A percentile compares a stretch with the other conserved stretches of the same genome.
These are phyloP conservation scores for Fusarium nodosum DNA, from an alignment of 2,329 filamentous ascomycete species.

Conservation along the genomic window DNA sequence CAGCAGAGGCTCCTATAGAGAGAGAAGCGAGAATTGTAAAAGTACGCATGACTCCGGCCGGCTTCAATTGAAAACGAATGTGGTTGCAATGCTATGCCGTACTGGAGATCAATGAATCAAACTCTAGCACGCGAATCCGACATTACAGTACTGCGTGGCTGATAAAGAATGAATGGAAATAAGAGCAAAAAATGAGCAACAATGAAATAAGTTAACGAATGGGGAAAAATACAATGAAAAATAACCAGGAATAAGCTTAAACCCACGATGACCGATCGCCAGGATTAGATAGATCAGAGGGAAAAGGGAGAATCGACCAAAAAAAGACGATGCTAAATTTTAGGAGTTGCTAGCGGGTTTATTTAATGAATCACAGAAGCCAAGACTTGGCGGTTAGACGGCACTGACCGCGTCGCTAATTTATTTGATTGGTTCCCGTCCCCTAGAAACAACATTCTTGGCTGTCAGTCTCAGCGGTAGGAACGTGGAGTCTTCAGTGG, in stretches of 20 bases:
- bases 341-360: not conserved
- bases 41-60: slow-evolving; percentile 32
- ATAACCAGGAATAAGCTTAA: slow-evolving; percentile 12
- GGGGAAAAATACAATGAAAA: no score
- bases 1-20: slow-evolving; percentile 44
- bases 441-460: not conserved
- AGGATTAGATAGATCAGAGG: not conserved
- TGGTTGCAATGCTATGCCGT: not conserved
- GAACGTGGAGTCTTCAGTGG: not conserved
- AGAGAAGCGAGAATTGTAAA: slow-evolving; percentile 39
- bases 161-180: not conserved
- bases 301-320: not conserved
- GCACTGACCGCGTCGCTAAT: not conserved
- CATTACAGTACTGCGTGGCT: not conserved
- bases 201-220: not conserved
- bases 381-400: slow-evolving; percentile 11
- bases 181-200: not conserved
- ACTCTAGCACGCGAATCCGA: not conserved
- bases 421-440: not conserved
- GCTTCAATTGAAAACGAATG: not conserved
- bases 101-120: no score
- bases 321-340: not conserved
- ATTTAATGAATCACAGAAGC: not conserved
- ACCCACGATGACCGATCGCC: not conserved
- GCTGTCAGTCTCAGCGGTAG: not conserved